Conservation (phyloP, 2,329 filamentous ascomycete genomes). For the Tolypocladium inflatum region DNA sequence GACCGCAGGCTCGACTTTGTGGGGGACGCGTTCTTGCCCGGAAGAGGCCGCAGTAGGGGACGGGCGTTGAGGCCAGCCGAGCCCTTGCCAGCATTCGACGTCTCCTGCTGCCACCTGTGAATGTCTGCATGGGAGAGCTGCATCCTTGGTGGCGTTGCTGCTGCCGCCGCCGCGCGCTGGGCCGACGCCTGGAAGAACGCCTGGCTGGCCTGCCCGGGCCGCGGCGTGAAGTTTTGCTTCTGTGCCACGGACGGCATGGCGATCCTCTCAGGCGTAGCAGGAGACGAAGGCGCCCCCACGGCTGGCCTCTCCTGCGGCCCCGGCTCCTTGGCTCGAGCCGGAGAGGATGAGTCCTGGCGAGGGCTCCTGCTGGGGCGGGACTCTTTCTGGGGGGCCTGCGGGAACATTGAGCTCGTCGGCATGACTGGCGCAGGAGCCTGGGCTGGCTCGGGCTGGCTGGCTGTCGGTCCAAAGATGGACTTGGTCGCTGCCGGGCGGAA, state of each 20-base stretch:
- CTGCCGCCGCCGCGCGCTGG: conserved; percentile 13
- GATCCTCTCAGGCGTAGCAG: conserved; percentile 22
- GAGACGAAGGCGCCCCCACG: conserved; percentile 6
- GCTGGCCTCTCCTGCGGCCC: neutral
- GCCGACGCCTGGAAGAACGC: conserved; percentile 29
- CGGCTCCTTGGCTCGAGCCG: conserved; percentile 9
- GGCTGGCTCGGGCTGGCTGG: conserved; percentile 10
- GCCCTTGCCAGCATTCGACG: conserved; percentile 25
- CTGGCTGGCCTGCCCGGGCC: conserved; percentile 20
- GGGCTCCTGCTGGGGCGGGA: conserved; percentile 20
- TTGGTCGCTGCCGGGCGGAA: conserved; percentile 15
- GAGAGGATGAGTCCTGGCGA: conserved; percentile 26
- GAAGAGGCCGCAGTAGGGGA: conserved; percentile 36
- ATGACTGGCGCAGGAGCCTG: conserved; percentile 12
- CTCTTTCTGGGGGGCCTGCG: conserved; percentile 20
- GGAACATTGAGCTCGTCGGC: conserved; percentile 31
- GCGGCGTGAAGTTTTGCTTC: conserved; percentile 40
- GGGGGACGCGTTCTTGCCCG: conserved; percentile 42
- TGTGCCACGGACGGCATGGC: conserved; percentile 29
- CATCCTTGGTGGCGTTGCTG: conserved; percentile 28
- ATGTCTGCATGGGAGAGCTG: conserved; percentile 32
- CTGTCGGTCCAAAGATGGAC: conserved; percentile 6
- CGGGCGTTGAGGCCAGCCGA: conserved; percentile 21
- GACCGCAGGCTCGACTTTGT: conserved; percentile 48
- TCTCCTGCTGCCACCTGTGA: conserved; percentile 30